Evolutionary conservation across 83 land plant species (phyloP), one percentile per base, ranked within the genome.

Genomic region (Thuja plicata): DNA sequence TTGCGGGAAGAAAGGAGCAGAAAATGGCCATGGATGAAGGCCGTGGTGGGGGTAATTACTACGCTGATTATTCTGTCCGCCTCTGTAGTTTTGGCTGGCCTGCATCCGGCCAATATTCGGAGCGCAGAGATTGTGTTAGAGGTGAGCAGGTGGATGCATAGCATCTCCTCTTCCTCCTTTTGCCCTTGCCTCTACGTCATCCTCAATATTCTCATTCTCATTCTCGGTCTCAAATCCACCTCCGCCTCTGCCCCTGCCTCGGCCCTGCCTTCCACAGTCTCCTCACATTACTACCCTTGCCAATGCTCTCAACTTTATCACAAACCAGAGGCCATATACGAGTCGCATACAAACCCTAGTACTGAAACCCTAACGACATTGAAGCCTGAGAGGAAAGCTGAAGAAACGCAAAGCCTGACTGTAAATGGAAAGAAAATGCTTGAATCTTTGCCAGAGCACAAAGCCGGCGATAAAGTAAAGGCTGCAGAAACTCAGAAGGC

Each of bases 151-250:
- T 66, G 71, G 71, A 24, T 66, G 30, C 30, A 66, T 30, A 66
- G 71, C 71, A 8, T 24, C 9, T 66, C 71, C n/a, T 66, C 71
- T 27, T 24, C 71, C 2, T 21, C 30, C 71, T n/a, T 66, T 66
- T 27, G 30, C 71, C 83, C 91, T 50, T 93, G 90, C 89, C 88
- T 93, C 27, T 94, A 93, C 70, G 78, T 94, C 35, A 35, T 94
- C 84, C 77, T 93, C 89, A 88, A 92, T 85, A 84, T 94, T 86
- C 88, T 94, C 85, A 88, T 93, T 46, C n/a, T 94, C 57, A 89
- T 88, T 3, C 87, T 94, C 15, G 93, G 92, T 76, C 90, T 74
- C 0, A 92, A 94, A 87, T 83, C 96, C 37, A 93, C 93, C 62
- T 89, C 91, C 24, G 17, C 43, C 34, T 30, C 46, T 66, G 0